Percentiles rank a stretch among this genome's conserved stretches.
These are phyloP conservation scores for Pleoardoris graminearum DNA, from an alignment of 2,329 filamentous ascomycete species.

Conservation along the genomic window DNA sequence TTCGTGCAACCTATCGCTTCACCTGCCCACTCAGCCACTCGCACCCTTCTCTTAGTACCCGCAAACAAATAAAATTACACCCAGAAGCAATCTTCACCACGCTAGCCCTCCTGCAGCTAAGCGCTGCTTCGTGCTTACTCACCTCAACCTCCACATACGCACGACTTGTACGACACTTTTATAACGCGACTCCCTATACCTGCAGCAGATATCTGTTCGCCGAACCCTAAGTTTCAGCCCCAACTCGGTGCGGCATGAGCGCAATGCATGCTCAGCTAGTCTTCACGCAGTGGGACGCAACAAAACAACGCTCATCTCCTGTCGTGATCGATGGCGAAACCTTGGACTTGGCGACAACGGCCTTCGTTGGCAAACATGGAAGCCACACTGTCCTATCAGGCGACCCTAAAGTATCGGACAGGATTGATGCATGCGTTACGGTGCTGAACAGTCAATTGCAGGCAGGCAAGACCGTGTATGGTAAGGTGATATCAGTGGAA, in stretches of 20 bases:
- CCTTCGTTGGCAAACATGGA: slow-evolving; percentile 13
- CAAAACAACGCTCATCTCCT: not conserved
- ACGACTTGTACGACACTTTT: too few species aligned
- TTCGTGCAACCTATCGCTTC: too few species aligned
- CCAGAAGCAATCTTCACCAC: too few species aligned
- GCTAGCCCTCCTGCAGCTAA: too few species aligned
- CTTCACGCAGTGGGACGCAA: slow-evolving; percentile 5
- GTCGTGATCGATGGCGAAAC: slow-evolving; percentile 20
- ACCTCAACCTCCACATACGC: too few species aligned
- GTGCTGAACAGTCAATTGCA: slow-evolving; percentile 15
- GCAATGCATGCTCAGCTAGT: not conserved
- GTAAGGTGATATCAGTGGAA: slow-evolving; percentile 2
- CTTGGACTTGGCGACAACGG: slow-evolving; percentile 15
- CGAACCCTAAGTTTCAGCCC: too few species aligned
- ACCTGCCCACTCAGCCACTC: too few species aligned
- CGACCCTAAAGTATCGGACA: slow-evolving; percentile 2
- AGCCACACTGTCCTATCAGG: slow-evolving; percentile 4
- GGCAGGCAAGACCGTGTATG: slow-evolving; percentile 20
- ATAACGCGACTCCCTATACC: too few species aligned
- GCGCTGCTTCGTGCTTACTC: too few species aligned
- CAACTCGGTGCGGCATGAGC: not conserved
- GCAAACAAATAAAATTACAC: too few species aligned
- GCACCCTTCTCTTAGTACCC: too few species aligned
- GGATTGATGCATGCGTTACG: slow-evolving; percentile 19
- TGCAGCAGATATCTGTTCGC: too few species aligned